Percentiles rank a stretch among this genome's conserved stretches.
Evolutionary conservation across 768 basidiomycete species (phyloP).

Genomic region (Boletus sp.): DNA sequence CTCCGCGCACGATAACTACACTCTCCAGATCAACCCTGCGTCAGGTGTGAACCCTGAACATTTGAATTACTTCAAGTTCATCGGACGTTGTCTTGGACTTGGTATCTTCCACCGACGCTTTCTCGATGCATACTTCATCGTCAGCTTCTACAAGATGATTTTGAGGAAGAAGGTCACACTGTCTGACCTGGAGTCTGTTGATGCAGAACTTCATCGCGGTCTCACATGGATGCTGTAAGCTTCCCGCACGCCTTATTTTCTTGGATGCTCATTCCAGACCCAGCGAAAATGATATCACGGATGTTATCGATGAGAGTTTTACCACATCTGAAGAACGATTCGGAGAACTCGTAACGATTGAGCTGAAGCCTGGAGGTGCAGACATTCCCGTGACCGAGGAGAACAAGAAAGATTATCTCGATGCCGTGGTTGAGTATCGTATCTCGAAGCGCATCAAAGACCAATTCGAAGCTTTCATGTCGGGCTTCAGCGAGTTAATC

Average conservation of each 20-base stretch:
- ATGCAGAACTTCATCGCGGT: conserved; percentile 90
- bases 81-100: conserved; percentile 90
- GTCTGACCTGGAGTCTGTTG: conserved; percentile 93
- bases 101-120: conserved; percentile 99
- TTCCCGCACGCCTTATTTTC: conserved; percentile 10
- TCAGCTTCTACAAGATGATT: conserved; percentile 99
- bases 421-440: conserved; percentile 91
- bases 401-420: conserved; percentile 99
- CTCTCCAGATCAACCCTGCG: conserved; percentile 97
- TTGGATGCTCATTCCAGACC: conserved; percentile 8
- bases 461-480: conserved; percentile 99
- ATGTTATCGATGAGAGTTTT: conserved; percentile 97
- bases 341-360: conserved; percentile 96
- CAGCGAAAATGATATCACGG: conserved; percentile 97
- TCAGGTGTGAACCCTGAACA: conserved; percentile 99
- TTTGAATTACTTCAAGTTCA: conserved; percentile 99
- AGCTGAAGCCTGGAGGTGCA: conserved; percentile 84
- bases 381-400: conserved; percentile 90
- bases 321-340: conserved; percentile 97
- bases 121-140: conserved; percentile 98
- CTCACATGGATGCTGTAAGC: conserved; percentile 98
- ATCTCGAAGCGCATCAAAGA: conserved; percentile 97
- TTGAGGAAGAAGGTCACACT: conserved; percentile 95
- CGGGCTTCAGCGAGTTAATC: conserved; percentile 99
- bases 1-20: conserved; percentile 99